Evolutionary conservation across 2,329 filamentous ascomycete species (phyloP), one percentile per base, ranked within the genome.

Genomic region (Fusarium sp.): DNA sequence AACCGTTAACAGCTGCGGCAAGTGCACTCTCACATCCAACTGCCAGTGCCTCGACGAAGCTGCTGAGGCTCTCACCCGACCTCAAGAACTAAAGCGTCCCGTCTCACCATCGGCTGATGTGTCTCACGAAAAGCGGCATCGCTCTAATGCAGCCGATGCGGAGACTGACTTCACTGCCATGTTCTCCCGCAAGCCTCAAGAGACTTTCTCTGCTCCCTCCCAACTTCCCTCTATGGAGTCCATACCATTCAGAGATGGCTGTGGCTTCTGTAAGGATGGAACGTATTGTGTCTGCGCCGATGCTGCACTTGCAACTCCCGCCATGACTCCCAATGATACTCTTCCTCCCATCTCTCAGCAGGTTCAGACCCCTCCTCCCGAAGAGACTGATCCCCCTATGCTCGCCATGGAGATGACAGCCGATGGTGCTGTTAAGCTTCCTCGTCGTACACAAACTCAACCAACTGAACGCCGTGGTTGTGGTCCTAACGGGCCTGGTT

Each of bases 281-380:
- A 94, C 91, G 1, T 93, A 93, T 72, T 96, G 93, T 75, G 89
- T 94, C 69, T 96, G 93, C 78, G 92, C 92, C 24, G 92, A 94
- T 69, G 79, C 82, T 21, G 80, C 82, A 24, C 76, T 82, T 65
- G 78, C 77, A 12, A 80, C 78, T 31, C 78, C 81, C 2, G 78
- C 80, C 50, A 80, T 81, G 71, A 78, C 81, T 15, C 77, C 78
- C 3, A 75, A 81, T 16, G 80, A 83, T 39, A 77, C 80, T 2
- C 78, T 82, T 9, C 79, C 81, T 28, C 79, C 80, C 26, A 76
- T 82, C 53, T 82, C 76, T 15, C 78, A 82, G 66, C 86, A 87
- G 77, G 84, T 82, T 29, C 84, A 86, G 65, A 89, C 87, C 5
- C 87, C 87, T 13, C 87, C 87, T 9, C 85, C 86, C 2, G 87